phyloP scores from a whole-genome alignment of 768 basidiomycete genomes.

The Panus rudis region DNA sequence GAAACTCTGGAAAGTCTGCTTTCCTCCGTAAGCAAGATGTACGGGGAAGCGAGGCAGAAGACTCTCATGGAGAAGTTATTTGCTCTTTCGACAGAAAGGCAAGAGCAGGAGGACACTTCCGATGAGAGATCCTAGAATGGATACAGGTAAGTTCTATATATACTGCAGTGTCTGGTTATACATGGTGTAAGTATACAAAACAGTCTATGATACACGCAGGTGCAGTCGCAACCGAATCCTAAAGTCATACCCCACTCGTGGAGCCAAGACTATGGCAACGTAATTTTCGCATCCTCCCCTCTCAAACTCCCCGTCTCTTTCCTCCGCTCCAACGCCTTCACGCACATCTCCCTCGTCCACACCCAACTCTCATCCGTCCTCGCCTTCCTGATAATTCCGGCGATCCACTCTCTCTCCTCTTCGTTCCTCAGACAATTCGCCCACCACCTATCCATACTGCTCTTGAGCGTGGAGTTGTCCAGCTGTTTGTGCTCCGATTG shows the following conservation, averaged over 20 bases:
- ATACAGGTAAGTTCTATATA: neutral
- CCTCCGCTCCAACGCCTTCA: slow-evolving; percentile 38
- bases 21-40: slow-evolving; percentile 46
- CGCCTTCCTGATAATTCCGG: slow-evolving; percentile 41
- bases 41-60: slow-evolving; percentile 39
- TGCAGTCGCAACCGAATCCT: neutral
- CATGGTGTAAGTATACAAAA: neutral
- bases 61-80: slow-evolving; percentile 42
- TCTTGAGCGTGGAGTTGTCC: slow-evolving; percentile 36
- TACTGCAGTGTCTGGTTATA: neutral
- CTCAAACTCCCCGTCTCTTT: slow-evolving; percentile 29
- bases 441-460: slow-evolving; percentile 78
- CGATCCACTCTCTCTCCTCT: slow-evolving; percentile 51
- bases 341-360: slow-evolving; percentile 56
- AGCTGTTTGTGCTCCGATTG: slow-evolving; percentile 55
- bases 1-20: slow-evolving; percentile 60
- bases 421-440: slow-evolving; percentile 62
- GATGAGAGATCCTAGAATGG: neutral
- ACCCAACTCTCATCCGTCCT: slow-evolving; percentile 33
- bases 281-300: neutral
- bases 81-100: slow-evolving; percentile 23
- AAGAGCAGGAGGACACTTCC: neutral
- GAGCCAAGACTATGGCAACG: slow-evolving; percentile 8
- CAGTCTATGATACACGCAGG: neutral
- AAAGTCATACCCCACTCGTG: slow-evolving; percentile 4